These are phyloP conservation scores for Xanthoconium separans DNA, from an alignment of 1,284 basidiomycete genomes.

Conservation along the genomic window DNA sequence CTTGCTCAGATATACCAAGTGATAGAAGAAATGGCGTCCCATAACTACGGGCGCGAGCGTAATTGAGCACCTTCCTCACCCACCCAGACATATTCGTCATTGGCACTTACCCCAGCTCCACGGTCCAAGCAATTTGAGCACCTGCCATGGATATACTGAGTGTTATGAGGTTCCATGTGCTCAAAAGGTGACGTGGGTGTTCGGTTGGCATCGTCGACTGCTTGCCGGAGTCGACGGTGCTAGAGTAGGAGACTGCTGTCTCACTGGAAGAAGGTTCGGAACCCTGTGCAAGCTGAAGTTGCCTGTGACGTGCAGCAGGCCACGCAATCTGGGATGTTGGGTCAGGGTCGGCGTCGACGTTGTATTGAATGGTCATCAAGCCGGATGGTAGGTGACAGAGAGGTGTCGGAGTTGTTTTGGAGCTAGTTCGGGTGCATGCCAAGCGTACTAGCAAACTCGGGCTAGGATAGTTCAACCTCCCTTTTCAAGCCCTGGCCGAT, in stretches of 20 bases:
- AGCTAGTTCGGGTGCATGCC: slow-evolving; percentile 14
- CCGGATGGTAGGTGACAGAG: background rate
- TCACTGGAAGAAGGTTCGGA: slow-evolving; percentile 14
- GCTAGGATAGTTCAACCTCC: no score
- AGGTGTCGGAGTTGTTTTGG: background rate
- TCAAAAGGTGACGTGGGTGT: slow-evolving; percentile 40
- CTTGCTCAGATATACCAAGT: slow-evolving; percentile 86
- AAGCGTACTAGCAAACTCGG: no score
- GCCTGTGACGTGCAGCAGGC: slow-evolving; percentile 54
- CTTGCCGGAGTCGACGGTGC: slow-evolving; percentile 26
- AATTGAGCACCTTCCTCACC: slow-evolving; percentile 7
- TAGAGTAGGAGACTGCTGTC: slow-evolving; percentile 24
- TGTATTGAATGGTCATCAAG: slow-evolving; percentile 52
- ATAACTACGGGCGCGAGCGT: slow-evolving; percentile 54
- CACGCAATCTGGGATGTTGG: slow-evolving; percentile 74
- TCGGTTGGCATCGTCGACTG: slow-evolving; percentile 16
- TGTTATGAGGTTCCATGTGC: slow-evolving; percentile 74
- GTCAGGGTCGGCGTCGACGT: slow-evolving; percentile 60
- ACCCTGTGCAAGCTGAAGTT: slow-evolving; percentile 25
- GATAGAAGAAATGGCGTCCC: slow-evolving; percentile 91
- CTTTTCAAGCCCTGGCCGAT: background rate
- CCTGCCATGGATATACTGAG: slow-evolving; percentile 85
- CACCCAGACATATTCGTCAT: slow-evolving; percentile 1
- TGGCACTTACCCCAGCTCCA: slow-evolving; percentile 76
- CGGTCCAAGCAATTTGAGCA: slow-evolving; percentile 91